These are phyloP conservation scores for Hanseniaspora valbyensis DNA, from an alignment of 805 yeast genomes.

Conservation along the genomic window DNA sequence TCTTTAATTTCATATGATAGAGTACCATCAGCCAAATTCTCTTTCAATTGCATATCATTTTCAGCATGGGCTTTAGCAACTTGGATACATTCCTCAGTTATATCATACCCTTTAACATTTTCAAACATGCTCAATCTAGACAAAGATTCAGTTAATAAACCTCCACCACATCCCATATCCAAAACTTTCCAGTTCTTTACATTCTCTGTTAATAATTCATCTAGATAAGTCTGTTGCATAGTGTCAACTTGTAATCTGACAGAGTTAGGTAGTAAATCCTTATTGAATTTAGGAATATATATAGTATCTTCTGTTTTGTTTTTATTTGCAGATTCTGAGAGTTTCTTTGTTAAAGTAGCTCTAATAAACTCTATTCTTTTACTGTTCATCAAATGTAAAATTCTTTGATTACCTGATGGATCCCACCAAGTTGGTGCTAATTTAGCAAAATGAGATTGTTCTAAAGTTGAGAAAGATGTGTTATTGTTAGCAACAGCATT, in stretches of 20 bases:
- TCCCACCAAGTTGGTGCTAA: constrained; percentile 99
- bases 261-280: constrained; percentile 51
- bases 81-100: constrained; percentile 67
- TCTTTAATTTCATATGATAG: constrained; percentile 40
- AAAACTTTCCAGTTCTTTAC: constrained; percentile 40
- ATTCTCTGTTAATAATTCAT: constrained; percentile 23
- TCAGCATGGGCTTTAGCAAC: constrained; percentile 64
- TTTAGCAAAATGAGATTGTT: constrained; percentile 68
- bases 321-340: not conserved
- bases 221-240: constrained; percentile 34
- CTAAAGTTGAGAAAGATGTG: constrained; percentile 30
- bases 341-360: constrained; percentile 31
- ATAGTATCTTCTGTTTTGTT: constrained; percentile 27
- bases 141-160: constrained; percentile 74
- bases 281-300: constrained; percentile 68
- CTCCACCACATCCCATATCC: constrained; percentile 99
- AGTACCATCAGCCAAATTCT: constrained; percentile 26
- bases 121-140: constrained; percentile 60
- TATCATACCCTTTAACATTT: constrained; percentile 70
- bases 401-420: constrained; percentile 80
- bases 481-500: not conserved
- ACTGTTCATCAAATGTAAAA: constrained; percentile 87
- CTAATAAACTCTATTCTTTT: constrained; percentile 79
- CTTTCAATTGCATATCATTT: constrained; percentile 51
- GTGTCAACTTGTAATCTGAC: constrained; percentile 47